Percentiles rank a stretch among this genome's conserved stretches.
These are phyloP conservation scores for Collybia mongolica DNA, from an alignment of 768 basidiomycete genomes.

Conservation along the genomic window DNA sequence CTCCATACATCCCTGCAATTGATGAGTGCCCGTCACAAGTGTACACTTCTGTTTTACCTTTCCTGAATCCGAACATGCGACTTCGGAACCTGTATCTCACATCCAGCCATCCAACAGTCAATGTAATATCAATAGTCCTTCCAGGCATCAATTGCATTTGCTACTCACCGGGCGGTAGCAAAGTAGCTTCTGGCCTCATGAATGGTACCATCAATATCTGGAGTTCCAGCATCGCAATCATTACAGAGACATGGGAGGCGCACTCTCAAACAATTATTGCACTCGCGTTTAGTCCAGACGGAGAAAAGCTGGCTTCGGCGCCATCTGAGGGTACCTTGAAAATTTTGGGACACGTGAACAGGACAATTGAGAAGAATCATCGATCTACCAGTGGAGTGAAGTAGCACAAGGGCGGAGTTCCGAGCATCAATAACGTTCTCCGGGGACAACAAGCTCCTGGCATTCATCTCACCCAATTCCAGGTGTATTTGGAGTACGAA, in stretches of 20 bases:
- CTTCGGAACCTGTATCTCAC: not conserved
- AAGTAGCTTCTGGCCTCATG: not conserved
- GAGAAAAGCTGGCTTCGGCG: not conserved
- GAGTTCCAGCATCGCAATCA: not conserved
- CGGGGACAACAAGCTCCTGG: not conserved
- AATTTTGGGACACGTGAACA: not conserved
- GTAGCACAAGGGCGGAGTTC: not conserved
- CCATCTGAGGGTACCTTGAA: slow-evolving; percentile 1
- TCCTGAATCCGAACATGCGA: not conserved
- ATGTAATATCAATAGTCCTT: not conserved
- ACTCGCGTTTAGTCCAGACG: not conserved
- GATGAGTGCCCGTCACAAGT: not conserved
- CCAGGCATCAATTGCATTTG: not conserved
- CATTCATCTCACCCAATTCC: slow-evolving; percentile 1
- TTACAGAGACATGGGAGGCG: not conserved
- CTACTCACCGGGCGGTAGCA: not conserved
- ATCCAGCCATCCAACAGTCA: not conserved
- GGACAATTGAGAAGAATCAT: not conserved
- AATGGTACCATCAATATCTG: not conserved
- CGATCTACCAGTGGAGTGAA: not conserved
- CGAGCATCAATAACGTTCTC: slow-evolving; percentile 1
- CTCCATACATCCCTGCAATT: not conserved
- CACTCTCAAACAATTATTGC: not conserved
- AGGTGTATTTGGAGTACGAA: not conserved
- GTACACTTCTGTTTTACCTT: not conserved